Conservation (phyloP, 495 filamentous ascomycete species). For the Podospora australis region DNA sequence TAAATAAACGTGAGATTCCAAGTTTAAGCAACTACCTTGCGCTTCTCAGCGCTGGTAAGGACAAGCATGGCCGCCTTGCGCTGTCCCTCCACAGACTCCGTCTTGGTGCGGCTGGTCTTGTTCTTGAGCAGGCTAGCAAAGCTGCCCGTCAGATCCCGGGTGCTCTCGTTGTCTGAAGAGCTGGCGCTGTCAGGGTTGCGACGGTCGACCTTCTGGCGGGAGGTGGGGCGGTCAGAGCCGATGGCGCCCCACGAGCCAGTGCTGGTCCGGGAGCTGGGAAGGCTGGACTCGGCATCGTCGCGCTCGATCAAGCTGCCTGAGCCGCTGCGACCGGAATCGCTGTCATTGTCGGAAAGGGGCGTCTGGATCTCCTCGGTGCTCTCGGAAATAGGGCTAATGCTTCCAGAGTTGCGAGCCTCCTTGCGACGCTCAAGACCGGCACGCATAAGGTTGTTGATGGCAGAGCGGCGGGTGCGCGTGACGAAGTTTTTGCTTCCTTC, state of each 20-base stretch:
- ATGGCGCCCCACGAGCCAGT: slow-evolving; percentile 68
- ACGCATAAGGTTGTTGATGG: slow-evolving; percentile 83
- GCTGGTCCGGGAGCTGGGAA: slow-evolving; percentile 72
- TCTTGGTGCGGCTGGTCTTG: slow-evolving; percentile 38
- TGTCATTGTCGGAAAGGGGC: slow-evolving; percentile 69
- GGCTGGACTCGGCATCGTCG: slow-evolving; percentile 60
- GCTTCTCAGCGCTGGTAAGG: slow-evolving; percentile 83
- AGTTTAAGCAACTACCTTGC: slow-evolving; percentile 46
- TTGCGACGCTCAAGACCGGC: slow-evolving; percentile 82
- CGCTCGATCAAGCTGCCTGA: slow-evolving; percentile 63
- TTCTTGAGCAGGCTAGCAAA: slow-evolving; percentile 56
- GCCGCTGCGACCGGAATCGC: slow-evolving; percentile 70
- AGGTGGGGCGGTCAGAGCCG: slow-evolving; percentile 66
- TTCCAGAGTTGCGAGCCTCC: slow-evolving; percentile 58
- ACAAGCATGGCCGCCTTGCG: slow-evolving; percentile 83
- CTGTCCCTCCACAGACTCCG: slow-evolving; percentile 48
- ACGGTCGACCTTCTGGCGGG: slow-evolving; percentile 53
- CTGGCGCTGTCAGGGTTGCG: slow-evolving; percentile 57
- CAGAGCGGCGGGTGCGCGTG: slow-evolving; percentile 84
- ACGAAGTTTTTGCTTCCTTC: slow-evolving; percentile 99
- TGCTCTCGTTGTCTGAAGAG: slow-evolving; percentile 38
- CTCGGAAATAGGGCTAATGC: slow-evolving; percentile 85
- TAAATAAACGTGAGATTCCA: slow-evolving; percentile 36
- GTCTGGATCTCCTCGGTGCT: slow-evolving; percentile 66
- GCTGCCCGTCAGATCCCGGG: slow-evolving; percentile 32